A percentile compares a stretch with the other conserved stretches of the same genome.
Conservation (phyloP, 345 rosid species). For the Draba incana region DNA sequence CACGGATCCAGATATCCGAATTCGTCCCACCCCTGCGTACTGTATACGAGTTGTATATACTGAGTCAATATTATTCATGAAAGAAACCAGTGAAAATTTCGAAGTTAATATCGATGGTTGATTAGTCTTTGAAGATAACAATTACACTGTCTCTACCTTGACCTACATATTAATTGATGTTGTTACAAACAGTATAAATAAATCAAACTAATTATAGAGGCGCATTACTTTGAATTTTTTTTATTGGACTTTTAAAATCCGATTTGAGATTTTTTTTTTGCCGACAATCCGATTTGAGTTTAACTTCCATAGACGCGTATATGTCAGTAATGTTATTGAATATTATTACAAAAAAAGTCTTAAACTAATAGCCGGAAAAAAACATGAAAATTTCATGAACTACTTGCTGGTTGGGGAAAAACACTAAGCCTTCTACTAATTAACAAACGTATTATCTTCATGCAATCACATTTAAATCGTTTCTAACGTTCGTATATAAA, state of each 20-base stretch:
- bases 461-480: not conserved
- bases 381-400: no score
- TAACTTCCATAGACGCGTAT: conserved; percentile 11
- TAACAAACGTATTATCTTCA: not conserved
- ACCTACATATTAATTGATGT: not conserved
- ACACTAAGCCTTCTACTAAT: not conserved
- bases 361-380: not conserved
- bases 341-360: not conserved
- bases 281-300: not conserved
- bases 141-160: conserved; percentile 24
- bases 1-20: no score
- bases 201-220: conserved; percentile 2
- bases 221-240: conserved; percentile 25
- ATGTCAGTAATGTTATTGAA: conserved; percentile 7
- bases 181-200: conserved; percentile 4
- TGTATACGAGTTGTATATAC: conserved; percentile 2
- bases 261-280: not conserved
- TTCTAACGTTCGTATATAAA: not conserved
- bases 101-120: conserved; percentile 24
- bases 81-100: not conserved
- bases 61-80: not conserved
- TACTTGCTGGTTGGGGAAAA: no score
- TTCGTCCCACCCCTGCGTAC: not conserved
- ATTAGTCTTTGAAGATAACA: conserved; percentile 28
- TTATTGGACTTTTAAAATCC: not conserved